Evolutionary conservation across 2,329 filamentous ascomycete species (phyloP), one percentile per base, ranked within the genome.

Genomic region (Exophiala oligosperma): DNA sequence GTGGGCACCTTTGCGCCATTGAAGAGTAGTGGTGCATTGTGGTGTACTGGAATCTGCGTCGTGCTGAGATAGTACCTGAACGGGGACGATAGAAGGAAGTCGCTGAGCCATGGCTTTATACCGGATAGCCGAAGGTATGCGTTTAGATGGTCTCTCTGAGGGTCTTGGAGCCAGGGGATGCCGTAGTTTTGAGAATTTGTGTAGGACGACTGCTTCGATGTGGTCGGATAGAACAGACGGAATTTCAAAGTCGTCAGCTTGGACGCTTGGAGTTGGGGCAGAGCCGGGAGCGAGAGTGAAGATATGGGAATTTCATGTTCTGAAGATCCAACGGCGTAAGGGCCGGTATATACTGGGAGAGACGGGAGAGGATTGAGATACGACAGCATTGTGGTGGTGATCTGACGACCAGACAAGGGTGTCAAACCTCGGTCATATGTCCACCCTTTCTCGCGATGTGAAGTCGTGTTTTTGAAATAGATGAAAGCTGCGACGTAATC

Each of bases 151-250:
- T 86, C 84, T 49, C 88, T 77, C 71, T 95, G 91, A 0, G 91
- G 90, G 7, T 82, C 80, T 0, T 90, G 90, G 52, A 94, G 80
- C 91, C 91, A 95, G 66, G 81, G 83, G 55, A 91, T 87, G 12
- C 71, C 69, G 8, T 64, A 62, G 6, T 69, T 69, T 44, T 68
- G 66, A 7, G 64, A 62, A 8, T 68, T 70, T 41, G 68, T 66
- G 21, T 74, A 69, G 9, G 32, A 35, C 9, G 32, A 8, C 7
- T 8, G 6, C 11, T 35, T 35, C 11, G 32, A 11, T 9, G 60
- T 75, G 29, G 87, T 85, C 1, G 91, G 91, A 70, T 95, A 95
- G 75, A 90, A 96, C 57, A 94, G 79, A 62, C 91, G 84, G 72
- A 91, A 94, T 56, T 89, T 86, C 23, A 95, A 79, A 0, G 91